Evolutionary conservation across 78 protist genomes (phyloP), one percentile per base, ranked within the genome.

Genomic region (Dictyostelium capitatum): DNA sequence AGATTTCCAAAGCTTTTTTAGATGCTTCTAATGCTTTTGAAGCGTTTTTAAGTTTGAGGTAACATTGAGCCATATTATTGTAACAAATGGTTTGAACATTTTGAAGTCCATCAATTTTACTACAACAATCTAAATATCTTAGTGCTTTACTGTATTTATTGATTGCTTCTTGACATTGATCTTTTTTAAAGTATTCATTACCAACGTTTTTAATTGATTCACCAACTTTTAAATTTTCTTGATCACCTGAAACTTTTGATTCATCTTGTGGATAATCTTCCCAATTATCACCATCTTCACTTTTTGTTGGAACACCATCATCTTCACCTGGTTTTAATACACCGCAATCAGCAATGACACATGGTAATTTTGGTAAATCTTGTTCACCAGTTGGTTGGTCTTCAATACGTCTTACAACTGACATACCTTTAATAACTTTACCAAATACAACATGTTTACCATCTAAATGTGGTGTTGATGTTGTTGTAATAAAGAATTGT

Each of bases 361-460:
- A 79, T 56, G 32, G 82, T 47, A 59, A 6, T 9, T 14, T 57
- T 37, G 98, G 98, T 67, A 82, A 93, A 57, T 95, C 93, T 17
- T 50, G 10, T n/a, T 6, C 15, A 47, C 23, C 72, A 17, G 96
- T 92, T 37, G 46, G 73, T 50, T 23, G 30, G 25, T 46, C 56
- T 94, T 97, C 99, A 43, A 98, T 90, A 69, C 14, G 59, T 75
- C 83, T 89, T 48, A 97, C 97, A 47, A 96, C 89, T 57, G 90
- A 82, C 97, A 94, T 90, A 57, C 98, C 98, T 46, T 91, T 89
- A 56, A 95, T 25, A 43, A 93, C 94, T 43, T 50, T 80, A 56
- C 99, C 99, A 81, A 99, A 99, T 62, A 99, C 99, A 28, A 99
- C 99, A 97, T 99, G 99, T 65, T 93, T 93, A 32, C 48, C 97